Evolutionary conservation across 176 grass and related monocot genomes (phyloP), one percentile per base, ranked within the genome.

Genomic region (Musa beccarii): DNA sequence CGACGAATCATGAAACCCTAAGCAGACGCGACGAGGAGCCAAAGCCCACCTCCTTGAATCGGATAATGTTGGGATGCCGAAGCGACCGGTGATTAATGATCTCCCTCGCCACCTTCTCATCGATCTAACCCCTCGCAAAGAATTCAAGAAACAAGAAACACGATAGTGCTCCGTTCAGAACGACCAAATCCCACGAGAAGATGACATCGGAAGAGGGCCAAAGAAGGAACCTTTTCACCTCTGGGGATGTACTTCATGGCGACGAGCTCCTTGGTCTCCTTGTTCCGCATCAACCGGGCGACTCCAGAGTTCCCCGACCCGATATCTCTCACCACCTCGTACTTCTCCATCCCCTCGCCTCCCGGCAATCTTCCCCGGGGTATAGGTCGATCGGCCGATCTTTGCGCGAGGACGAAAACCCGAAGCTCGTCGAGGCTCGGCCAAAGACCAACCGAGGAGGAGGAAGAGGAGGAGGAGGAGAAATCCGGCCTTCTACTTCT

Each of bases 21-120:
- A 77, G 51, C 4, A 75, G 70, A 77, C 66, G 29, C 12, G 20
- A 10, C 24, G 1, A 56, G 51, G 26, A 69, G n/a, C 52, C 57
- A 8, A 19, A 43, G 34, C 54, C 51, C 63, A 96, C 92, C 92
- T 96, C 92, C 81, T 82, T 96, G 82, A 96, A 96, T 8, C 88
- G 84, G 81, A 96, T 91, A 59, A 96, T 96, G 78, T 96, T 96
- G 1, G 88, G 86, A 73, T 96, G 92, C 53, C 86, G 82, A 68
- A 96, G 86, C 54, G 92, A 96, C 43, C 92, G 88, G 79, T 96
- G 92, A 85, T 96, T 96, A 2, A 91, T 88, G 85, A 96, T 96
- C 81, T 96, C 92, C 68, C 87, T 87, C 19, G 82, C 90, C 49
- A 88, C 88, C 71, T 86, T 75, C 82, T 86, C 86, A 73, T 86